Evolutionary conservation across 2,329 filamentous ascomycete species (phyloP).

Genomic region (Mycocentrospora acerina): DNA sequence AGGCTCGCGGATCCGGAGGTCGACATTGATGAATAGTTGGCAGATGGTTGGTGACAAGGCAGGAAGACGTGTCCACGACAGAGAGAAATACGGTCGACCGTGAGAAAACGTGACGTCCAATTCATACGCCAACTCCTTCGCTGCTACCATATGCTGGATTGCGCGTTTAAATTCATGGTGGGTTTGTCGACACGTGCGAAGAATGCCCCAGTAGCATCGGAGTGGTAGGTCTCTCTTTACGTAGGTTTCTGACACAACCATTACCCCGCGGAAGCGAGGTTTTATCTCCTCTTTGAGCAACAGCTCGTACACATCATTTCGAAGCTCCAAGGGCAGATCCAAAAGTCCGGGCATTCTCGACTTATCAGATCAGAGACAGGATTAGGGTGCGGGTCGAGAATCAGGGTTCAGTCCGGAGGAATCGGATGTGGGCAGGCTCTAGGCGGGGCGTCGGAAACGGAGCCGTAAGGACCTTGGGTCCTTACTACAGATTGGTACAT

Average conservation of each 20-base stretch:
- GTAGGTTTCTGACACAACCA: constrained; percentile 30
- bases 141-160: constrained; percentile 27
- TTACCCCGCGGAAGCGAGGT: constrained; percentile 28
- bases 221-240: constrained; percentile 31
- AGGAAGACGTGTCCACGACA: constrained; percentile 31
- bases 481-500: neutral
- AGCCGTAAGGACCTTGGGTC: constrained; percentile 4
- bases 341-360: constrained; percentile 28
- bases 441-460: constrained; percentile 4
- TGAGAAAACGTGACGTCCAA: constrained; percentile 32
- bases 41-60: constrained; percentile 32
- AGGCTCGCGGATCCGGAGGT: constrained; percentile 31
- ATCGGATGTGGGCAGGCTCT: constrained; percentile 11
- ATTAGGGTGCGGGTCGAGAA: constrained; percentile 9
- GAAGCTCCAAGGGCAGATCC: constrained; percentile 30
- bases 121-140: constrained; percentile 28
- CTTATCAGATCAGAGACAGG: constrained; percentile 10
- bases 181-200: constrained; percentile 25
- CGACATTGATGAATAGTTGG: constrained; percentile 30
- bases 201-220: constrained; percentile 28
- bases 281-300: constrained; percentile 23
- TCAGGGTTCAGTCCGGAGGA: constrained; percentile 8
- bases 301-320: constrained; percentile 32
- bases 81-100: constrained; percentile 35
- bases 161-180: constrained; percentile 29